Evolutionary conservation across 129 eudicot genomes (phyloP), one percentile per base, ranked within the genome.

Genomic region (Ambrosia trifida): DNA sequence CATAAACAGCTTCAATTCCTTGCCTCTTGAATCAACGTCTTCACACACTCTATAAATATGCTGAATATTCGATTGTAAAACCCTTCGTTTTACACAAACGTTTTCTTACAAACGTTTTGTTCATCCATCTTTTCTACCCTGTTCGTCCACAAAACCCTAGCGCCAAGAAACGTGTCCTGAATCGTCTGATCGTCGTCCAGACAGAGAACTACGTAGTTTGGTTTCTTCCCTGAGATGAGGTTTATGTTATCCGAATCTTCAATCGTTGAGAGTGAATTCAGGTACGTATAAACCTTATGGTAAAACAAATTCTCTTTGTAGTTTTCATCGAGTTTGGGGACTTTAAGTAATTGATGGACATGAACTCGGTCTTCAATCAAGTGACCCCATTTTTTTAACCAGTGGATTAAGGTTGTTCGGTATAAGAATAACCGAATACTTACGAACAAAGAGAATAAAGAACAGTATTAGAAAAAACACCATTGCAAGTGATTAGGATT

Each of bases 191-290:
- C 43, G 47, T 84, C 83, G 28, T 87, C 92, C 38, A 89, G 72
- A 14, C 72, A 70, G n/a, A 92, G 49, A 0, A 85, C 74, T 69
- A 92, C 77, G 67, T 85, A 85, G 69, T 76, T 85, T 0, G 84
- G 61, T 10, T 85, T 85, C 36, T 54, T 79, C 4, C 89, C 89
- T 46, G 91, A 79, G 68, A 81, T 53, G 32, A 93, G 82, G 67
- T 83, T 82, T 24, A 87, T 81, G 82, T 81, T 83, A 62, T 89
- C 92, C 57, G 96, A 89, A 44, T 93, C 96, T 40, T 93, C 96
- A 11, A 93, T 44, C 11, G 95, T 83, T 1, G 85, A 60, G n/a
- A 89, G 36, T 0, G 98, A 94, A 53, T 80, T 94, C 30, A 94
- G 65, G 84, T 94, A 89, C 9, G 83, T 66, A 1, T 14, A 79